Conservation (phyloP, 2,329 filamentous ascomycete genomes). For the Aureobasidium sp. region DNA sequence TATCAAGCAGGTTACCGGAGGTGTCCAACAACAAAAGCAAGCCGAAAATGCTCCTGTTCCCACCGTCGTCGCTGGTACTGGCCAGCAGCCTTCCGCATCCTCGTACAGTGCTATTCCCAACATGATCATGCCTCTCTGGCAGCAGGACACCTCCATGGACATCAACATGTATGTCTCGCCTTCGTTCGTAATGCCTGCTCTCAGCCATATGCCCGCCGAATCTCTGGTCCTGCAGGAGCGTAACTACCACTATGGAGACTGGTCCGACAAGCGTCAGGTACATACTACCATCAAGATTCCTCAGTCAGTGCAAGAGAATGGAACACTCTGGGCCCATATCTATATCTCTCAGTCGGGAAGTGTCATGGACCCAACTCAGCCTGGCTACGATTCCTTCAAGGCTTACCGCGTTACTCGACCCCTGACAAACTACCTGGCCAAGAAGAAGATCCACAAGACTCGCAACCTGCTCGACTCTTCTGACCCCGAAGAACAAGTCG, state of each 20-base stretch:
- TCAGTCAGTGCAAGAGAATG: conserved; percentile 74
- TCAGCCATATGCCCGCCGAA: conserved; percentile 57
- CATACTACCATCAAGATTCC: conserved; percentile 74
- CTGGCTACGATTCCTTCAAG: conserved; percentile 62
- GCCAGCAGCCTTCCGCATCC: neutral
- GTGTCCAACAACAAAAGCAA: conserved; percentile 16
- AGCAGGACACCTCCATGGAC: conserved; percentile 67
- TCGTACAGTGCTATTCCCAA: conserved; percentile 56
- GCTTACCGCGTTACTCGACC: conserved; percentile 81
- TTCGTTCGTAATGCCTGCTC: conserved; percentile 57
- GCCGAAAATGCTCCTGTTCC: conserved; percentile 10
- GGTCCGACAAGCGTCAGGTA: conserved; percentile 65
- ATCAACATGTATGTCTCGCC: conserved; percentile 77
- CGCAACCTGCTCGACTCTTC: conserved; percentile 64
- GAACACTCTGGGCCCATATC: conserved; percentile 91
- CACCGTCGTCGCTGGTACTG: conserved; percentile 4
- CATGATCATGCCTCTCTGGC: conserved; percentile 80
- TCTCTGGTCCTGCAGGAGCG: conserved; percentile 71
- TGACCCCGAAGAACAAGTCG: conserved; percentile 42
- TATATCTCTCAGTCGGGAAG: conserved; percentile 72
- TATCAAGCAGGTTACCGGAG: conserved; percentile 46
- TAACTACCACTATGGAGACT: conserved; percentile 70
- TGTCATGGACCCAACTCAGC: conserved; percentile 63
- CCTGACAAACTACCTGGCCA: conserved; percentile 79
- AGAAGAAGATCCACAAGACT: conserved; percentile 83